phyloP scores from a whole-genome alignment of 2,329 filamentous ascomycete species.

The Elsinoe fawcettii region DNA sequence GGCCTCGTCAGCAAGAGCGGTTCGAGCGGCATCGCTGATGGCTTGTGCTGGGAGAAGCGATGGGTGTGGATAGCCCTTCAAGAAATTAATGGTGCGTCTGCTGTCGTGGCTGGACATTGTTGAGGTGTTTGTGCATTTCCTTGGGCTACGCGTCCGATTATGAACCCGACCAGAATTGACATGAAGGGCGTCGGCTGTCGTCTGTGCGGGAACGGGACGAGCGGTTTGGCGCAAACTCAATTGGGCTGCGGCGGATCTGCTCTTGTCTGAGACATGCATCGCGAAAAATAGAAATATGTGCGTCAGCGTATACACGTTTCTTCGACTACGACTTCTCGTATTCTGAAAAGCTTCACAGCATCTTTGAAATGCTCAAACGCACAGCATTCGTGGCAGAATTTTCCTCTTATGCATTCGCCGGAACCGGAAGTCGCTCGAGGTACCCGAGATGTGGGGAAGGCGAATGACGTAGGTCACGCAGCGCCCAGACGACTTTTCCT shows the following conservation, averaged over 20 bases:
- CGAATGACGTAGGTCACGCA: slow-evolving; percentile 4
- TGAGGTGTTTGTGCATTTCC: not conserved
- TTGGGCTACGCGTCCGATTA: not conserved
- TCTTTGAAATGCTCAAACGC: not conserved
- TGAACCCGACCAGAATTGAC: not conserved
- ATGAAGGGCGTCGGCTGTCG: not conserved
- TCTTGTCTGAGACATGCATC: not conserved
- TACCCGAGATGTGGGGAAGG: not conserved
- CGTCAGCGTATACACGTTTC: not conserved
- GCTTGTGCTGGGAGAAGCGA: slow-evolving; percentile 58
- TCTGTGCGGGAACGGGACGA: not conserved
- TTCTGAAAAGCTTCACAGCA: not conserved
- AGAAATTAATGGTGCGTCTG: slow-evolving; percentile 50
- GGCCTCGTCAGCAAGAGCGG: slow-evolving; percentile 52
- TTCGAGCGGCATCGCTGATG: slow-evolving; percentile 53
- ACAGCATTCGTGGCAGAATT: not conserved
- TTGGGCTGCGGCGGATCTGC: not conserved
- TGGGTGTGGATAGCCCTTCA: slow-evolving; percentile 60
- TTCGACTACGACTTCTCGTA: not conserved
- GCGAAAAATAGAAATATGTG: not conserved
- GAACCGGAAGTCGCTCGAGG: slow-evolving; percentile 5
- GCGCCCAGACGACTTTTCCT: not conserved
- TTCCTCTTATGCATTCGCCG: not conserved
- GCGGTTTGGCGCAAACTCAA: slow-evolving; percentile 12
- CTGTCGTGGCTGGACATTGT: slow-evolving; percentile 10